Conservation (phyloP, 371 early-diverging fungal species). For the Rhizopus sp. region DNA sequence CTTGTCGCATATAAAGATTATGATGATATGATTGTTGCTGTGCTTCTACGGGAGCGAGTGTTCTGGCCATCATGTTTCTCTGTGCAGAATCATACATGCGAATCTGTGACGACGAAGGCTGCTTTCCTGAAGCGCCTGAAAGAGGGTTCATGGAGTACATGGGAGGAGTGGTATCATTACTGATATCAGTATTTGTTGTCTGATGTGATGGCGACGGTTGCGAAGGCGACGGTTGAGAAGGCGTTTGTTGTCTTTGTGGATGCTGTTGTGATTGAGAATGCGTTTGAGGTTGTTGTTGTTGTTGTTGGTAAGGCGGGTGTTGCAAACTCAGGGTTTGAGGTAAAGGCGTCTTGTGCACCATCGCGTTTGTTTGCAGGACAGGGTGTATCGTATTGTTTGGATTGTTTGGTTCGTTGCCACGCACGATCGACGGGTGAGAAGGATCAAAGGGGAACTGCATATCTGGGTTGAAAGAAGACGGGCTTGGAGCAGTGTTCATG, state of each 20-base stretch:
- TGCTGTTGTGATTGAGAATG: neutral
- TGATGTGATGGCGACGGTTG: too few relatives aligned
- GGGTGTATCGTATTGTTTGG: constrained; percentile 26
- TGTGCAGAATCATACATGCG: too few relatives aligned
- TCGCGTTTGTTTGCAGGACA: constrained; percentile 29
- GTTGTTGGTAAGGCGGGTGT: constrained; percentile 2
- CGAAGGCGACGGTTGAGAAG: neutral
- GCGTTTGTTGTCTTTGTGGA: constrained; percentile 2
- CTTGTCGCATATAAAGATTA: too few relatives aligned
- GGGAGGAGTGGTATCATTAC: too few relatives aligned
- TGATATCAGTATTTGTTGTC: too few relatives aligned
- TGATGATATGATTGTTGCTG: too few relatives aligned
- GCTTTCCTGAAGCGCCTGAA: neutral
- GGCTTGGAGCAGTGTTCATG: constrained; percentile 17
- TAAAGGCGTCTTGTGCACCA: constrained; percentile 14
- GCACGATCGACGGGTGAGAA: constrained; percentile 17
- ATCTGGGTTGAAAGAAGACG: constrained; percentile 20
- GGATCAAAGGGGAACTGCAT: constrained; percentile 30
- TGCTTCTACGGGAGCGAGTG: too few relatives aligned
- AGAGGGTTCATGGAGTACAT: neutral
- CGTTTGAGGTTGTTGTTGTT: constrained; percentile 5
- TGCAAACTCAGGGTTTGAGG: neutral
- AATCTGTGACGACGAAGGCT: too few relatives aligned
- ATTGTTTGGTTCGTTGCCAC: constrained; percentile 13
- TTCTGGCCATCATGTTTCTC: too few relatives aligned